A percentile compares a stretch with the other conserved stretches of the same genome.
phyloP scores from a whole-genome alignment of 2,329 filamentous ascomycete genomes.

The Penicillium sp. region DNA sequence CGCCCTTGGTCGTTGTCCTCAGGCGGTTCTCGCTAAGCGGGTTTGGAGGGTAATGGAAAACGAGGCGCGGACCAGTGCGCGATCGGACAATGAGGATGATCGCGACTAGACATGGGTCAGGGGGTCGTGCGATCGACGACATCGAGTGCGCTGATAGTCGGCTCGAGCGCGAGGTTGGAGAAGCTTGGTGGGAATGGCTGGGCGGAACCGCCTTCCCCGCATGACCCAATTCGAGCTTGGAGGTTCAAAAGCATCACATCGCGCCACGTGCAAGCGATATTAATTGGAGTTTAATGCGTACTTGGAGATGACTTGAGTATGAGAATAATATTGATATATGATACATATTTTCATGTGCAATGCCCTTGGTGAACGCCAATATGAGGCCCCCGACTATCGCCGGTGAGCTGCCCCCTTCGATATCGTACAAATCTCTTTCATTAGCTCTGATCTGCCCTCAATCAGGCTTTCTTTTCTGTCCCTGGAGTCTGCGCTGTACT shows the following conservation, averaged over 20 bases:
- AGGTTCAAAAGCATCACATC: neutral
- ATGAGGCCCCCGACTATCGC: constrained; percentile 7
- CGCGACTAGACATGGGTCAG: constrained; percentile 64
- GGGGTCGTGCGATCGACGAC: constrained; percentile 52
- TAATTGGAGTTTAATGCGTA: neutral
- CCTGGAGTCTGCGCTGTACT: constrained; percentile 9
- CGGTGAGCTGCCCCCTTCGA: constrained; percentile 16
- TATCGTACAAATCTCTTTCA: constrained; percentile 25
- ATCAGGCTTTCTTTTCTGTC: constrained; percentile 18
- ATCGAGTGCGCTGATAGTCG: constrained; percentile 35
- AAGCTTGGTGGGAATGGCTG: constrained; percentile 23
- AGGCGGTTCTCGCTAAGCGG: constrained; percentile 47
- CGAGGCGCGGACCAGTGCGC: constrained; percentile 76
- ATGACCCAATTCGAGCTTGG: constrained; percentile 13
- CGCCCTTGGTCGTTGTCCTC: constrained; percentile 38
- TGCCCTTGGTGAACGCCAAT: constrained; percentile 22
- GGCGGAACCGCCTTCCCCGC: constrained; percentile 28
- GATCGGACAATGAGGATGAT: constrained; percentile 76
- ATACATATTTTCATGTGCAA: constrained; percentile 28
- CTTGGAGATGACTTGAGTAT: too few species aligned
- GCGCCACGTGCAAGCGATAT: neutral
- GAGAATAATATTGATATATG: constrained; percentile 8
- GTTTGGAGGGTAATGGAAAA: constrained; percentile 82
- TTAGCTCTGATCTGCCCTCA: neutral
- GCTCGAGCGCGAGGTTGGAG: constrained; percentile 18